phyloP scores from a whole-genome alignment of 306 rosid species.

The Vicia villosa region DNA sequence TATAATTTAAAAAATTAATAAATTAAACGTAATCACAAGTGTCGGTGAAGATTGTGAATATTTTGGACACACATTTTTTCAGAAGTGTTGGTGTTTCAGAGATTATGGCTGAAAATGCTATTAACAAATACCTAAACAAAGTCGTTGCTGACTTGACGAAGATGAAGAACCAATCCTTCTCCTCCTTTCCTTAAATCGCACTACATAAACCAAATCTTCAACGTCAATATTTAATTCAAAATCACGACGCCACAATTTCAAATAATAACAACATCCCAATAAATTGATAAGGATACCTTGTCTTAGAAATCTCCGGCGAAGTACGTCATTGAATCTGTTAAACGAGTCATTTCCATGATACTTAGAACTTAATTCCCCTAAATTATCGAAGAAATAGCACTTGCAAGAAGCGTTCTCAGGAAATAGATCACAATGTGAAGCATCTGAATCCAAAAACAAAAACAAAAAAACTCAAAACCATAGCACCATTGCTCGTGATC shows the following conservation, averaged over 20 bases:
- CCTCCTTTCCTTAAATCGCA: slow-evolving; percentile 69
- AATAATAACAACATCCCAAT: neutral
- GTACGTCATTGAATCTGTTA: slow-evolving; percentile 73
- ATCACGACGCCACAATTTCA: neutral
- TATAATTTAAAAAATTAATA: too few species aligned
- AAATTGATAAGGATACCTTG: slow-evolving; percentile 53
- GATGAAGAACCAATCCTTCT: slow-evolving; percentile 47
- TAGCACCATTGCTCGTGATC: neutral
- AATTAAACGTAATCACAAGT: too few species aligned
- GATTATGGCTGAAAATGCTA: neutral
- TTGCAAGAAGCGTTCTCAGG: slow-evolving; percentile 80
- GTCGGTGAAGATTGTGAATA: too few species aligned
- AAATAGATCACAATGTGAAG: slow-evolving; percentile 67
- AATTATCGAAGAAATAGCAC: slow-evolving; percentile 78
- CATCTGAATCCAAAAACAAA: slow-evolving; percentile 48
- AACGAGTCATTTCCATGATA: slow-evolving; percentile 44
- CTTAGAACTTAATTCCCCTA: slow-evolving; percentile 57
- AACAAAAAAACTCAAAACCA: slow-evolving; percentile 22
- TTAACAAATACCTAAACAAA: slow-evolving; percentile 50
- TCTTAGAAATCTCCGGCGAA: slow-evolving; percentile 90
- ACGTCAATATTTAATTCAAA: slow-evolving; percentile 1
- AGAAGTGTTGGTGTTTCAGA: too few species aligned
- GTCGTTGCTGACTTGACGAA: slow-evolving; percentile 49
- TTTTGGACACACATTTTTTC: too few species aligned
- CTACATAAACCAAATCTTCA: slow-evolving; percentile 44